A percentile compares a stretch with the other conserved stretches of the same genome.
phyloP scores from a whole-genome alignment of 23 red algal genomes.

The Gracilariopsis chorda region DNA sequence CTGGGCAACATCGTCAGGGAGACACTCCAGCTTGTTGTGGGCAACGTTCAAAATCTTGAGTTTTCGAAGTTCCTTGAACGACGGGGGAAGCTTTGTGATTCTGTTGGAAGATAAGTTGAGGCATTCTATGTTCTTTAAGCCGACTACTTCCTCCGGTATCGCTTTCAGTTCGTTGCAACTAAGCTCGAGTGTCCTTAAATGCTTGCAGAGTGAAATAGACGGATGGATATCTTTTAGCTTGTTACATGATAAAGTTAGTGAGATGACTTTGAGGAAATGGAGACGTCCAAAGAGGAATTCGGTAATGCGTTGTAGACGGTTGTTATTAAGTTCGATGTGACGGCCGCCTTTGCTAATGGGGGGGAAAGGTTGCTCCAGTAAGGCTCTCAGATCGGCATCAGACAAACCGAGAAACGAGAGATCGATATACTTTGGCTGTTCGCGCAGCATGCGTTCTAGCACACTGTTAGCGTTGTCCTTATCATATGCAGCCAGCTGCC shows the following conservation, averaged over 20 bases:
- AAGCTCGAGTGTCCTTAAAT: conserved; percentile 17
- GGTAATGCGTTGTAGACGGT: background rate
- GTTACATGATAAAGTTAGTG: conserved; percentile 22
- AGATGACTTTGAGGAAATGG: background rate
- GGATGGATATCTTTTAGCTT: background rate
- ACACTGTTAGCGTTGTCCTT: background rate
- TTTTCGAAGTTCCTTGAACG: background rate
- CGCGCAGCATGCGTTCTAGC: background rate
- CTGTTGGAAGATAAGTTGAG: conserved; percentile 19
- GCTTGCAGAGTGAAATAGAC: background rate
- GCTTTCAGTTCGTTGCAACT: background rate
- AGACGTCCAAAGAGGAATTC: background rate
- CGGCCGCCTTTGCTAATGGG: background rate
- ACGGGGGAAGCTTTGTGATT: background rate
- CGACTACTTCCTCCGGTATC: background rate
- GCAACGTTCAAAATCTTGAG: conserved; percentile 22
- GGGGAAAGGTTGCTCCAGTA: background rate
- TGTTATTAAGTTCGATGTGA: conserved; percentile 4
- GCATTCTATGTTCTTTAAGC: background rate
- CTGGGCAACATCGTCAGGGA: conserved; percentile 2
- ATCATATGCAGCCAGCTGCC: background rate
- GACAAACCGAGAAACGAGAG: conserved; percentile 13
- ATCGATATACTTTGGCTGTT: background rate
- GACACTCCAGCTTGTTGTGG: conserved; percentile 3
- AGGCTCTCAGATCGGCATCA: background rate